Conservation (phyloP, 108 stramenopile genomes). For the Thalassiosira profunda region DNA sequence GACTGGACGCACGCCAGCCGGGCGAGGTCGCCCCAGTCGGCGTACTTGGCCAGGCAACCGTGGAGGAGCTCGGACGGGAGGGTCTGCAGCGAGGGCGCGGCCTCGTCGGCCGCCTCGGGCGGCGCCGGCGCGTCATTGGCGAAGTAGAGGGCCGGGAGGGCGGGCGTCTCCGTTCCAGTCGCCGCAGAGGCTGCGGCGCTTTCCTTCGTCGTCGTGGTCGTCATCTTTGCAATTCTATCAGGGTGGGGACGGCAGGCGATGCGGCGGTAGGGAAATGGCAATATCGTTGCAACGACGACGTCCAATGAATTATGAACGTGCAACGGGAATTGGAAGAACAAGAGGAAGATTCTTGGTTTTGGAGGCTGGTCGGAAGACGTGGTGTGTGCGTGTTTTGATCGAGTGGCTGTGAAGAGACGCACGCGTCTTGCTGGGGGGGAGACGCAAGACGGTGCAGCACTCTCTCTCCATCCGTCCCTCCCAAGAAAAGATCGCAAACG, state of each 20-base stretch:
- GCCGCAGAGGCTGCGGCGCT: neutral
- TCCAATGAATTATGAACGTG: no score
- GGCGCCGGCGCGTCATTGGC: neutral
- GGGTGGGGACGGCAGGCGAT: neutral
- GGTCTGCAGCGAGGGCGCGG: conserved; percentile 2
- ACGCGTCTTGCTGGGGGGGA: no score
- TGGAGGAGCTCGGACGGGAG: conserved; percentile 78
- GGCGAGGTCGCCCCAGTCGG: conserved; percentile 87
- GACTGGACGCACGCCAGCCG: conserved; percentile 77
- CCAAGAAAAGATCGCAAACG: no score
- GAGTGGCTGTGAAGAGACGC: no score
- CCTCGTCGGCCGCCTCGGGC: neutral
- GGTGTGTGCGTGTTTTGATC: no score
- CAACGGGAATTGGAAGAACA: no score
- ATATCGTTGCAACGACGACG: no score
- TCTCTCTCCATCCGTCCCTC: no score
- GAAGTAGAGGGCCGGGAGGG: conserved; percentile 31
- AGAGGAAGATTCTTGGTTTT: no score
- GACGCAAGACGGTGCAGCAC: no score
- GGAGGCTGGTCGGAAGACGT: no score
- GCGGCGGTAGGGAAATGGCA: no score
- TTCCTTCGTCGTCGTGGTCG: neutral
- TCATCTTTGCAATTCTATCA: neutral
- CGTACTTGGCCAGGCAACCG: conserved; percentile 56
- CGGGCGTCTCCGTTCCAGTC: conserved; percentile 3